Base-by-base conservation (phyloP, 2,329 filamentous ascomycete genomes). In the Tolypocladium cylindrosporum region DNA sequence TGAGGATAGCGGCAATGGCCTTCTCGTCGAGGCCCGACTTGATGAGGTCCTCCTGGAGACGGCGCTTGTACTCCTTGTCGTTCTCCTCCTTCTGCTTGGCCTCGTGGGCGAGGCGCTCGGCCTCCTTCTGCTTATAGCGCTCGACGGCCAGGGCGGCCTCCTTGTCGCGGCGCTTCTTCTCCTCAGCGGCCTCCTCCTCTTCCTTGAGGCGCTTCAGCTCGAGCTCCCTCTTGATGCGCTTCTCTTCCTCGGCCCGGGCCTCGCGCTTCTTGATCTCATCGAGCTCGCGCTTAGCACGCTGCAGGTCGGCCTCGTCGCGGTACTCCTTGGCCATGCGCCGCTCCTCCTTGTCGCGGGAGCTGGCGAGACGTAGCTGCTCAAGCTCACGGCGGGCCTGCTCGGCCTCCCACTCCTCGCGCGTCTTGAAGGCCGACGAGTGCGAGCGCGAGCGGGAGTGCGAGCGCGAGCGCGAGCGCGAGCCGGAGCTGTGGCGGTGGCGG, bases 11-110 rank as follows among this genome's bases (percentile, higher is more conserved):
- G 48, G 76, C 72, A 62, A 87, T 85, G 61, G 80, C 77, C 62
- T 79, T 78, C 64, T 85, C 81, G 64, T 80, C 78, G 48, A 87
- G 72, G 3, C 84, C 84, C 2, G 83, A 81, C 54, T 79, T 79
- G 59, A 81, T 70, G 42, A 87, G 72, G 55, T 85, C 78, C 61
- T 85, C 80, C 64, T 82, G 79, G 53, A 87, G 71, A 45, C 79
- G 77, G 34, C 74, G 73, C 65, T 80, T 76, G 63, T 82, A 85
- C 64, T 85, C 77, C 61, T 73, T 75, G 53, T 86, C 80, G 45
- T 72, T 73, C 59, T 74, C 67, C 59, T 79, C 79, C 57, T 74
- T 75, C 58, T 79, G 75, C 59, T 76, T 75, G 61, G 75, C 73
- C 61, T 81, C 78, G 62, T 71, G 75, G 43, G 74, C 71, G 31